Evolutionary conservation across 2,329 filamentous ascomycete genomes (phyloP), one percentile per base, ranked within the genome.

Genomic region (Pseudogymnoascus sp.): DNA sequence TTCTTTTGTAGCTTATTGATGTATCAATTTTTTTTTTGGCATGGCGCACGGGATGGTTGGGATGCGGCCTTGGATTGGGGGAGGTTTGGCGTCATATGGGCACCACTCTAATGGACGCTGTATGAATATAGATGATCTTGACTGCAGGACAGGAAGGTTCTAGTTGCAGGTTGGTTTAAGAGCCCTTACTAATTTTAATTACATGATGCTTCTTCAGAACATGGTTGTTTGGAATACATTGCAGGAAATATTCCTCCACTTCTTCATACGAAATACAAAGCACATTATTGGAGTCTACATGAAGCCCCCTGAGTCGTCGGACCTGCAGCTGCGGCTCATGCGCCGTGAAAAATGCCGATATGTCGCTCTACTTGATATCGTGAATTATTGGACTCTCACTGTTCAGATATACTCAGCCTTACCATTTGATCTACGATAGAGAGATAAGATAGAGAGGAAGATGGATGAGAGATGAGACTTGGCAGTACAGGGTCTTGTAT

Each of bases 121-220:
- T 55, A 55, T 55, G 49, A 55, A 55, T 55, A 55, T 55, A 35
- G 49, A 55, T 33, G 49, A 55, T 55, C 49, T 55, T 55, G 49
- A 55, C 49, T 55, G 49, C 49, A 35, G 49, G 49, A 55, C 49
- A 55, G 49, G 49, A 55, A 55, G 49, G 49, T 55, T 55, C 49
- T 55, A 55, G n/a, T 55, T 55, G 49, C 49, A 35, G 49, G 49
- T 55, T 55, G 49, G 49, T 55, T 55, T 55, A 55, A 55, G 49
- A 55, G 16, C 49, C 49, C 28, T 33, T 55, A 55, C 25, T 55
- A 55, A 55, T 55, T 55, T 55, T 55, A 55, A 55, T 55, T 55
- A 35, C 49, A 55, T 18, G 49, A 55, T 55, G 49, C 49, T 55
- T 55, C 28, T 55, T 55, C 28, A 55, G 28, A 55, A 55, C 49